A percentile compares a stretch with the other conserved stretches of the same genome.
Conservation (phyloP, 2,329 filamentous ascomycete genomes). For the Botrytis elliptica region DNA sequence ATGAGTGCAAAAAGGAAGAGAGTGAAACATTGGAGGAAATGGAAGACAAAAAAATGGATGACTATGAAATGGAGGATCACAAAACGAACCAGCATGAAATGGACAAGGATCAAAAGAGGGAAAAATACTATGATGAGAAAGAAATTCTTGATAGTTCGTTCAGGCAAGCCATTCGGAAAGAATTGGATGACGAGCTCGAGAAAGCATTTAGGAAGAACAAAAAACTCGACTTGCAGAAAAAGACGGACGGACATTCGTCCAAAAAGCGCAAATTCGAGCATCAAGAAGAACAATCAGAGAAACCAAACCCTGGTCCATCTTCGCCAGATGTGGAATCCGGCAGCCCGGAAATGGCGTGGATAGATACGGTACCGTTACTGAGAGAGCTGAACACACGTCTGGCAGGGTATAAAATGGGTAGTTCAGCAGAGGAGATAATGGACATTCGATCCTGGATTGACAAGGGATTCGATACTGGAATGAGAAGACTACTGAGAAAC, state of each 20-base stretch:
- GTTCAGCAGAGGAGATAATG: background rate
- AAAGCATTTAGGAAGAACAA: background rate
- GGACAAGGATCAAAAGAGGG: background rate
- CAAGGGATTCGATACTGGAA: background rate
- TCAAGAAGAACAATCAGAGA: background rate
- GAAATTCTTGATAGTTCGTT: background rate
- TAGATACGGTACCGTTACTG: background rate
- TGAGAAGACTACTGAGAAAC: background rate
- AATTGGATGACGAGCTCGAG: background rate
- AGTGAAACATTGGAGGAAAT: background rate
- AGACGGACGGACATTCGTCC: background rate
- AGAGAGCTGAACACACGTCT: background rate
- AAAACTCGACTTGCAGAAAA: background rate
- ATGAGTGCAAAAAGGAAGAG: background rate
- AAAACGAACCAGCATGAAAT: background rate
- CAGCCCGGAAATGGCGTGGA: background rate
- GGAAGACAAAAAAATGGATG: background rate
- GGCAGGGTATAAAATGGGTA: background rate
- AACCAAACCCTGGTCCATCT: background rate
- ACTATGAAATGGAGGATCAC: background rate
- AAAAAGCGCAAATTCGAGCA: background rate
- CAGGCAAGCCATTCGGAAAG: background rate
- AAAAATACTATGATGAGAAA: too few relatives aligned
- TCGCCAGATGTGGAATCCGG: background rate
- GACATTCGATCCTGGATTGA: background rate